Conservation (phyloP, 169 alveolate genomes). For the Plasmodium knowlesi region DNA sequence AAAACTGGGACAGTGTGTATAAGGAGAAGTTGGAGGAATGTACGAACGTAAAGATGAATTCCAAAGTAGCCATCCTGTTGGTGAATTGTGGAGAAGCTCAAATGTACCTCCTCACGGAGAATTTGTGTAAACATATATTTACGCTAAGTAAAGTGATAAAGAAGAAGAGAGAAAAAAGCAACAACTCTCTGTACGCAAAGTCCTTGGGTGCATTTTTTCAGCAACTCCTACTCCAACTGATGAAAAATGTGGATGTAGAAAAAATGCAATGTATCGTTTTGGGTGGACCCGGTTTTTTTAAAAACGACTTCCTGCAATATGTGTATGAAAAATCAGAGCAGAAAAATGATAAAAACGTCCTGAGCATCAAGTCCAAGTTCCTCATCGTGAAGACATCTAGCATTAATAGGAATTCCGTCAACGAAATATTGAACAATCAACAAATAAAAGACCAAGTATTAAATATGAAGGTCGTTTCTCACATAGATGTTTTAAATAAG, state of each 20-base stretch:
- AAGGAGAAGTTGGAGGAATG: constrained; percentile 54
- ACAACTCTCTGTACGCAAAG: constrained; percentile 17
- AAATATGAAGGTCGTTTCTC: constrained; percentile 46
- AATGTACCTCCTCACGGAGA: constrained; percentile 39
- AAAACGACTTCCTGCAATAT: constrained; percentile 32
- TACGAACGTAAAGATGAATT: constrained; percentile 13
- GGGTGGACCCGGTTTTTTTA: constrained; percentile 68
- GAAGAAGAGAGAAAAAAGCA: constrained; percentile 33
- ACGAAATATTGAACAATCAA: constrained; percentile 36
- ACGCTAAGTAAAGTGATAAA: constrained; percentile 23
- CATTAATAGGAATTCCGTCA: constrained; percentile 27
- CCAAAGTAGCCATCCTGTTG: constrained; percentile 28
- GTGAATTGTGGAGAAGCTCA: constrained; percentile 54
- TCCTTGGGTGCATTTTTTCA: constrained; percentile 5
- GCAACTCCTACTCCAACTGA: background rate
- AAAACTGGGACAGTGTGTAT: constrained; percentile 46
- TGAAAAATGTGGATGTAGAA: constrained; percentile 18
- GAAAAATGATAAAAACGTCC: constrained; percentile 21
- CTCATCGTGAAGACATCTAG: constrained; percentile 30
- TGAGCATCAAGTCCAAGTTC: constrained; percentile 2
- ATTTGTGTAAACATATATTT: constrained; percentile 10
- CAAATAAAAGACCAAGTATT: constrained; percentile 16
- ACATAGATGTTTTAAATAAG: constrained; percentile 16
- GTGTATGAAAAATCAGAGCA: constrained; percentile 33
- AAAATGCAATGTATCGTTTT: constrained; percentile 41